A percentile compares a stretch with the other conserved stretches of the same genome.
phyloP scores from a whole-genome alignment of 768 basidiomycete genomes.

The Fistulinella prunicolor region DNA sequence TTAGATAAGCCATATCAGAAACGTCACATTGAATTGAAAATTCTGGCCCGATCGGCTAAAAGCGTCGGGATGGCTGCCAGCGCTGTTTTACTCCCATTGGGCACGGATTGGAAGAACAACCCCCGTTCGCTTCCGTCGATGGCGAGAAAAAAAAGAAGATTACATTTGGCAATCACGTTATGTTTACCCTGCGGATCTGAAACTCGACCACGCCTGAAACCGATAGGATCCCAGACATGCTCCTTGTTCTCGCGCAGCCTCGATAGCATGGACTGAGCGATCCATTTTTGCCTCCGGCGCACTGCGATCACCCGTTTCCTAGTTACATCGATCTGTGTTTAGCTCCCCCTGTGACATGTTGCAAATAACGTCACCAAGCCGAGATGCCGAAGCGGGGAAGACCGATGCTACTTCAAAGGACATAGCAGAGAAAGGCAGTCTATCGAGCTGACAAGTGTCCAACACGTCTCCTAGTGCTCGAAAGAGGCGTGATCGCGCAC shows the following conservation, averaged over 20 bases:
- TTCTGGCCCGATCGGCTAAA: constrained; percentile 14
- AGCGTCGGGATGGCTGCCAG: not conserved
- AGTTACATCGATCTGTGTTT: constrained; percentile 9
- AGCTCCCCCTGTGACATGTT: not conserved
- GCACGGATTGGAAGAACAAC: constrained; percentile 2
- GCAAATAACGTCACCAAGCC: not conserved
- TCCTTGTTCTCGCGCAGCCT: not conserved
- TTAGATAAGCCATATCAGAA: constrained; percentile 5
- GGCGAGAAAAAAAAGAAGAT: constrained; percentile 8
- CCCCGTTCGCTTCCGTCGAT: constrained; percentile 25
- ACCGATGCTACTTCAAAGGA: no score
- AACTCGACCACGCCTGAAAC: constrained; percentile 20
- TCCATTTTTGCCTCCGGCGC: not conserved
- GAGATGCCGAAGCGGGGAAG: not conserved
- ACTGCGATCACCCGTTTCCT: constrained; percentile 2
- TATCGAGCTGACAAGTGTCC: no score
- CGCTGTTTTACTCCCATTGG: not conserved
- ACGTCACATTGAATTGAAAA: constrained; percentile 4
- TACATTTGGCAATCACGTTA: not conserved
- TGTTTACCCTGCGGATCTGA: constrained; percentile 14
- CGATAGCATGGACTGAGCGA: not conserved
- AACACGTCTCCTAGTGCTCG: no score
- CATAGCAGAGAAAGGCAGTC: no score
- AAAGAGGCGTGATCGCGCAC: no score
- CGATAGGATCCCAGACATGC: not conserved